A percentile compares a stretch with the other conserved stretches of the same genome.
These are phyloP conservation scores for Apiospora arundinis DNA, from an alignment of 2,329 filamentous ascomycete species.

Conservation along the genomic window DNA sequence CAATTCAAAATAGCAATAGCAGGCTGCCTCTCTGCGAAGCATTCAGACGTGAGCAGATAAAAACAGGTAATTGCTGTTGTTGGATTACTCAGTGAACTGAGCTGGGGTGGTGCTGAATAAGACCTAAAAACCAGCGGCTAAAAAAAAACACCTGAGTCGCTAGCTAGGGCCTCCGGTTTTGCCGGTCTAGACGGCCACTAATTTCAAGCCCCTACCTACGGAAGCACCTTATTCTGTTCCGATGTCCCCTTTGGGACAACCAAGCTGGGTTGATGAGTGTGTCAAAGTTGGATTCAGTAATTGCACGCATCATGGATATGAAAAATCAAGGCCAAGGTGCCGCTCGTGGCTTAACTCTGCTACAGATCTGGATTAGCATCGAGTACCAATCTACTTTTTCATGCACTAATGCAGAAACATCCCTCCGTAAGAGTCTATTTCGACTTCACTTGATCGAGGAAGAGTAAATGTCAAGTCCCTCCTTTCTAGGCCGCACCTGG, in stretches of 20 bases:
- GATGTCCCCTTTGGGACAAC: background rate
- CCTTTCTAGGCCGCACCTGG: background rate
- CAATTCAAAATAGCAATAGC: too few species aligned
- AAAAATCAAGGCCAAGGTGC: background rate
- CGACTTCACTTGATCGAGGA: background rate
- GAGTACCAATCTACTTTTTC: background rate
- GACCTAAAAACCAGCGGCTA: background rate
- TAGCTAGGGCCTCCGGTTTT: background rate
- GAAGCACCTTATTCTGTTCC: background rate
- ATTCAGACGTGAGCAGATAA: too few species aligned
- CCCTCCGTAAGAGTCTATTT: background rate
- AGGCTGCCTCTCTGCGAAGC: too few species aligned
- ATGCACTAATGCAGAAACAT: background rate
- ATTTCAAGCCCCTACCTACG: background rate
- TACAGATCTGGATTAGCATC: background rate
- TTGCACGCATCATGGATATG: slow-evolving; percentile 16
- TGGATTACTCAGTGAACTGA: background rate
- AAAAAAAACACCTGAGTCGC: background rate
- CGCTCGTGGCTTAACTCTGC: background rate
- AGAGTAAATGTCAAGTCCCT: background rate
- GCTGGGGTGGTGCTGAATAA: background rate
- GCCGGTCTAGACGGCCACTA: background rate
- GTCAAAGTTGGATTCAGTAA: background rate
- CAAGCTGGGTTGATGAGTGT: background rate
- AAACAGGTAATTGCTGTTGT: too few species aligned